Conservation (phyloP, 1,139 yeast genomes). For the Pichia norvegensis region DNA sequence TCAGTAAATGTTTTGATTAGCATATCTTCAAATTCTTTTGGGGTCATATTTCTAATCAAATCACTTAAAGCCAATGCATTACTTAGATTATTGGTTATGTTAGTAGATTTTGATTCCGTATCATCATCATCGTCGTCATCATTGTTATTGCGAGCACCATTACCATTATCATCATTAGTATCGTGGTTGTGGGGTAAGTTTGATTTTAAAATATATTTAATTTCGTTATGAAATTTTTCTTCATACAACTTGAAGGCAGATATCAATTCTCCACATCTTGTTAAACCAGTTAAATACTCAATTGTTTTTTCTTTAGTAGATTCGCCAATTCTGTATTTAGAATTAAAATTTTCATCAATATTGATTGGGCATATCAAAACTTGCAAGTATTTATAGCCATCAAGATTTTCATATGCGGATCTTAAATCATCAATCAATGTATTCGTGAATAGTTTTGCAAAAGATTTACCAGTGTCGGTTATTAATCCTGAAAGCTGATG, state of each 20-base stretch:
- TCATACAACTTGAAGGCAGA: slow-evolving; percentile 62
- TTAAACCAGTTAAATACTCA: slow-evolving; percentile 45
- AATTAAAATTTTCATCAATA: slow-evolving; percentile 24
- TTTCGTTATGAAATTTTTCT: slow-evolving; percentile 58
- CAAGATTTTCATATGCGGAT: slow-evolving; percentile 43
- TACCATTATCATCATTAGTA: slow-evolving; percentile 16
- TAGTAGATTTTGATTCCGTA: slow-evolving; percentile 17
- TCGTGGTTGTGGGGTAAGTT: slow-evolving; percentile 42
- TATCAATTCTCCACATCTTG: slow-evolving; percentile 55
- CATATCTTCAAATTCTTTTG: slow-evolving; percentile 70
- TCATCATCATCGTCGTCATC: not conserved
- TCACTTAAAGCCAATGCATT: slow-evolving; percentile 22
- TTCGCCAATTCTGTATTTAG: slow-evolving; percentile 27
- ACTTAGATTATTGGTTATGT: slow-evolving; percentile 14
- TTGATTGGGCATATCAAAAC: slow-evolving; percentile 31
- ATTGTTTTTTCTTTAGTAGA: slow-evolving; percentile 36
- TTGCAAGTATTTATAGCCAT: slow-evolving; percentile 42
- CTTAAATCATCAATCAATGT: slow-evolving; percentile 55
- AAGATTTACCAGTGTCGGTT: slow-evolving; percentile 60
- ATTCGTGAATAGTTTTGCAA: slow-evolving; percentile 48
- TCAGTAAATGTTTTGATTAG: slow-evolving; percentile 52
- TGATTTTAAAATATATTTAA: slow-evolving; percentile 62
- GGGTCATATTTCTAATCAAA: slow-evolving; percentile 52
- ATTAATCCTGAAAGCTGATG: slow-evolving; percentile 44
- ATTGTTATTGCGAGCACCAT: slow-evolving; percentile 4